phyloP scores from a whole-genome alignment of 805 yeast species.

The Yamadazyma philogaea region DNA sequence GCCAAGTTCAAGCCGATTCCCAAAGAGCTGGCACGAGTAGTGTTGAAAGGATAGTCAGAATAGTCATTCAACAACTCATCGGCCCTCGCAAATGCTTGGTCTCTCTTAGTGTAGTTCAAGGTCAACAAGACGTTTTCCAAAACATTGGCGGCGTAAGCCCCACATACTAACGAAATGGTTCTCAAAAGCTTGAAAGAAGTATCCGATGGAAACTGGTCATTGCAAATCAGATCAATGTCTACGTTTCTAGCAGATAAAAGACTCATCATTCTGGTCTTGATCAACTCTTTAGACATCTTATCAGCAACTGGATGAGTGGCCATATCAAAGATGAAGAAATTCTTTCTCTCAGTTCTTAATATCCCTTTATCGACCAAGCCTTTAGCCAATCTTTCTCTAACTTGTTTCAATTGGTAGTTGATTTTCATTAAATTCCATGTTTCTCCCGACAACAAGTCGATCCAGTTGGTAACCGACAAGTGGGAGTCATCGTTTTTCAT shows the following conservation, averaged over 20 bases:
- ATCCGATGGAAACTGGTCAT: constrained; percentile 63
- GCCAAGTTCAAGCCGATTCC: constrained; percentile 73
- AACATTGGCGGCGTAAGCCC: constrained; percentile 94
- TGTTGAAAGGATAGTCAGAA: constrained; percentile 78
- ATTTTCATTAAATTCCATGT: constrained; percentile 97
- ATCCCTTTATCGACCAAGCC: constrained; percentile 97
- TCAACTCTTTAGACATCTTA: constrained; percentile 74
- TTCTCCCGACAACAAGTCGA: constrained; percentile 89
- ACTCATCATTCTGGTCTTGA: constrained; percentile 67
- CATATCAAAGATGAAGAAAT: constrained; percentile 93
- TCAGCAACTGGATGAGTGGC: constrained; percentile 97
- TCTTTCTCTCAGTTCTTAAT: constrained; percentile 91
- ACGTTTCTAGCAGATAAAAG: constrained; percentile 72
- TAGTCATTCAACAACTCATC: constrained; percentile 83
- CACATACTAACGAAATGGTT: constrained; percentile 77
- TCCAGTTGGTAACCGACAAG: constrained; percentile 84
- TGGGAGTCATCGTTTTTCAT: constrained; percentile 82
- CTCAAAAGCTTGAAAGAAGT: constrained; percentile 71
- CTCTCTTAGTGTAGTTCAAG: constrained; percentile 82
- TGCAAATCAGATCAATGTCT: constrained; percentile 37
- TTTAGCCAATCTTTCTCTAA: constrained; percentile 91
- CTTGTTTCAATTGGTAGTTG: constrained; percentile 94
- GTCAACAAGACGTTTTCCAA: constrained; percentile 81
- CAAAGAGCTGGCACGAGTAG: constrained; percentile 51
- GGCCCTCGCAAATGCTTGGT: constrained; percentile 89